A percentile compares a stretch with the other conserved stretches of the same genome.
These are phyloP conservation scores for Aspergillus sp. DNA, from an alignment of 2,329 filamentous ascomycete genomes.

Conservation along the genomic window DNA sequence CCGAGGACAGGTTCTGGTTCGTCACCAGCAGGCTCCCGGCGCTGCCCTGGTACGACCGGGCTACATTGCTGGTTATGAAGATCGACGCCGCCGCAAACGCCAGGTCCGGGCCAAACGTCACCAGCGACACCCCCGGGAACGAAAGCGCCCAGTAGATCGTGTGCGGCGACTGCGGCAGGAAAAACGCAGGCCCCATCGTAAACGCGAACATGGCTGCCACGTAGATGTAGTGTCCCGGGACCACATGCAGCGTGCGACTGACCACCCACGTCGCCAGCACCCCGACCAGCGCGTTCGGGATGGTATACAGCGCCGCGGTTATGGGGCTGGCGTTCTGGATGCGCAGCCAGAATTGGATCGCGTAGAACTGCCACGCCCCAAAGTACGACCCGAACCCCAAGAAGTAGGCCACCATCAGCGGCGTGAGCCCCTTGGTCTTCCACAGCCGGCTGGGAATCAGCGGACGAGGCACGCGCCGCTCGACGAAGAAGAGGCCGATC, in stretches of 20 bases:
- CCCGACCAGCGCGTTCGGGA: conserved; percentile 38
- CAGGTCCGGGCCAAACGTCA: conserved; percentile 41
- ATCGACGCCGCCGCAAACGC: conserved; percentile 42
- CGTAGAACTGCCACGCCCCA: conserved; percentile 33
- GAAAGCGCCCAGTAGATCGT: conserved; percentile 40
- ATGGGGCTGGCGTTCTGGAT: conserved; percentile 32
- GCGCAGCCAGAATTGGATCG: conserved; percentile 32
- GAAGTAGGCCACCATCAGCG: conserved; percentile 37
- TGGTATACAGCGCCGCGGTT: conserved; percentile 35
- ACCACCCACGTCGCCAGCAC: conserved; percentile 40
- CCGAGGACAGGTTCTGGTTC: conserved; percentile 38
- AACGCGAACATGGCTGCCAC: conserved; percentile 35
- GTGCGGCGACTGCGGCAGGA: conserved; percentile 31
- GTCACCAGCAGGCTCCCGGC: conserved; percentile 40
- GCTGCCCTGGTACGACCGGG: conserved; percentile 38
- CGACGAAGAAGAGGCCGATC: conserved; percentile 38
- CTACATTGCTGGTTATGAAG: conserved; percentile 40
- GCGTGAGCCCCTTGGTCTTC: conserved; percentile 36
- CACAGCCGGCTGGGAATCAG: conserved; percentile 38
- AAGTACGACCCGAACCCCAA: conserved; percentile 39
- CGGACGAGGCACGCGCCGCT: conserved; percentile 35
- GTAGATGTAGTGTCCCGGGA: conserved; percentile 41
- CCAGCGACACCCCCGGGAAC: conserved; percentile 36
- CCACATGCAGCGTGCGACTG: conserved; percentile 36
- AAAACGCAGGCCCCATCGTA: conserved; percentile 31